Evolutionary conservation across 805 yeast species (phyloP).

Genomic region (Yarrowia osloensis): DNA sequence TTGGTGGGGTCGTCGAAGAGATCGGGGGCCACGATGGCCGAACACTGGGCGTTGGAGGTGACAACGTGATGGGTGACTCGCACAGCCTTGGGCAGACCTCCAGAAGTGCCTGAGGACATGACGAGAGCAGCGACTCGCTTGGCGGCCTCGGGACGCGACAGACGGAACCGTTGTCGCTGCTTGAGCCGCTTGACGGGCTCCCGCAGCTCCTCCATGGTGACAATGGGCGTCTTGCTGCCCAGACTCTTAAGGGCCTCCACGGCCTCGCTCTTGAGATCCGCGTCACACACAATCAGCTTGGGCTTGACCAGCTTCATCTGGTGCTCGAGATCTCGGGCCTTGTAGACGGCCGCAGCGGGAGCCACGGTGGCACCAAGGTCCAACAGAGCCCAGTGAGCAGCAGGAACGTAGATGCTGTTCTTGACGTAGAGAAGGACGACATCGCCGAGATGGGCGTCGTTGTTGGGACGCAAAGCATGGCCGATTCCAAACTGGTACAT

Average conservation of each 20-base stretch:
- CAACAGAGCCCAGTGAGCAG: conserved; percentile 40
- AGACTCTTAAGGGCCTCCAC: conserved; percentile 45
- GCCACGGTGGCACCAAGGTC: conserved; percentile 40
- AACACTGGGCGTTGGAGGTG: conserved; percentile 46
- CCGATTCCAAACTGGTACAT: conserved; percentile 32
- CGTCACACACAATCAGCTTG: neutral
- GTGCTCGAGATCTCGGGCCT: conserved; percentile 40
- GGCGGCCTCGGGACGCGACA: conserved; percentile 24
- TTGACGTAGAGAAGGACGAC: conserved; percentile 41
- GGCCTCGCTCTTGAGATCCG: neutral
- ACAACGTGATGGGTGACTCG: conserved; percentile 61
- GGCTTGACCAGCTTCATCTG: conserved; percentile 31
- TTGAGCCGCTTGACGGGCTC: neutral
- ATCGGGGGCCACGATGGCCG: conserved; percentile 43
- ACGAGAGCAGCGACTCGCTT: conserved; percentile 38
- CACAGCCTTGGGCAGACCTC: conserved; percentile 74
- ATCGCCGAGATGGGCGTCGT: conserved; percentile 37
- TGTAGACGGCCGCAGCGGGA: conserved; percentile 44
- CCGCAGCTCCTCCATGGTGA: conserved; percentile 13
- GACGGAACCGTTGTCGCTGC: conserved; percentile 20
- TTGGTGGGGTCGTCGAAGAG: conserved; percentile 42
- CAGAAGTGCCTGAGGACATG: conserved; percentile 47
- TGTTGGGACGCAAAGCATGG: conserved; percentile 35
- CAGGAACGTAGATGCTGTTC: conserved; percentile 40
- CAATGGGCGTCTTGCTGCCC: conserved; percentile 22